Evolutionary conservation across 148 eudicot genomes (phyloP).

Genomic region (Drosera capensis): DNA sequence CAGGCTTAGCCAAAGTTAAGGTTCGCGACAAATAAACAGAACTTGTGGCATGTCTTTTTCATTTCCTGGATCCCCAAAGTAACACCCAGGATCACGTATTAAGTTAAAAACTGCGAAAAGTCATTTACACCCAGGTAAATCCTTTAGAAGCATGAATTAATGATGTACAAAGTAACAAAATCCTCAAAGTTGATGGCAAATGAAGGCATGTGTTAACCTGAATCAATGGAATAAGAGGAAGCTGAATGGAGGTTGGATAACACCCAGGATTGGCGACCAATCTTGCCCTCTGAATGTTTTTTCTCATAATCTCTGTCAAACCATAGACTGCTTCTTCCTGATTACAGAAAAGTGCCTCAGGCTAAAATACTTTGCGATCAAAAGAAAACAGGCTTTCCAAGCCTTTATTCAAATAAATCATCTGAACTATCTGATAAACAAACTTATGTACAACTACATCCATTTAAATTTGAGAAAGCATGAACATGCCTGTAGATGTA

Average conservation of each 20-base stretch:
- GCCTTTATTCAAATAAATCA: too few relatives aligned
- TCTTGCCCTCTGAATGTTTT: constrained; percentile 48
- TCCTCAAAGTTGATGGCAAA: too few relatives aligned
- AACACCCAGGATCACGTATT: too few relatives aligned
- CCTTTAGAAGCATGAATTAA: too few relatives aligned
- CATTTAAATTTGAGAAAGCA: neutral
- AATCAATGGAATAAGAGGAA: constrained; percentile 82
- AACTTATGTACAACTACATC: neutral
- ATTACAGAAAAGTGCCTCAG: constrained; percentile 6
- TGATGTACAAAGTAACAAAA: too few relatives aligned
- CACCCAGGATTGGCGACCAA: constrained; percentile 97
- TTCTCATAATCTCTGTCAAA: constrained; percentile 64
- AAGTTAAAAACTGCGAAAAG: too few relatives aligned
- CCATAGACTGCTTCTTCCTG: constrained; percentile 93
- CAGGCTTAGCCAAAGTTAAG: neutral
- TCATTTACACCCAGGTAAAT: too few relatives aligned
- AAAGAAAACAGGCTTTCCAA: neutral
- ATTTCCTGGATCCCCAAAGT: too few relatives aligned
- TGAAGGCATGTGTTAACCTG: constrained; percentile 30
- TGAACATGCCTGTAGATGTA: constrained; percentile 55
- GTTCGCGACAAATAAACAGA: neutral
- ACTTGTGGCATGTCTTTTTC: too few relatives aligned
- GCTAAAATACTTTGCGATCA: constrained; percentile 1
- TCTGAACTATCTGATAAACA: neutral
- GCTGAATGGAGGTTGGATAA: constrained; percentile 80